Conservation (phyloP, 176 grass and related monocot species). For the Alloteropsis semialata region DNA sequence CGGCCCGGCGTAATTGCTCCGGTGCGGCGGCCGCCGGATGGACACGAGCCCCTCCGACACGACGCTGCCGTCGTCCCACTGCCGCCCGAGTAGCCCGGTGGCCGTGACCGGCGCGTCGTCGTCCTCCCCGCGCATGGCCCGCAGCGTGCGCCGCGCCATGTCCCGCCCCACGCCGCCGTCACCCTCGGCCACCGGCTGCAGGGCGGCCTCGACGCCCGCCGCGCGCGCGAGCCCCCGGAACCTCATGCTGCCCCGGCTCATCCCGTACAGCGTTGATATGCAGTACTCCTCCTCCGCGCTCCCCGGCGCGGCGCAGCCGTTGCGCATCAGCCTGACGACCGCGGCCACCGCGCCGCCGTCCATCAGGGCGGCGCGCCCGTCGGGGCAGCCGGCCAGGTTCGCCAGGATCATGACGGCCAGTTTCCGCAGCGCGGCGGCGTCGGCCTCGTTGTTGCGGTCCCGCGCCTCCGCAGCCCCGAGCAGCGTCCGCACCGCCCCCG, state of each 20-base stretch:
- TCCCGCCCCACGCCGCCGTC: conserved; percentile 42
- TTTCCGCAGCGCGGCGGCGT: conserved; percentile 44
- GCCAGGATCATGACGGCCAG: conserved; percentile 71
- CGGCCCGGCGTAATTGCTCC: conserved; percentile 32
- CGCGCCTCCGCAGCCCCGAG: conserved; percentile 35
- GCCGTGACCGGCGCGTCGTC: conserved; percentile 25
- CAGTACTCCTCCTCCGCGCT: conserved; percentile 69
- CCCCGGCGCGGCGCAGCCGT: conserved; percentile 2
- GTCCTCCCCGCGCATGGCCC: conserved; percentile 65
- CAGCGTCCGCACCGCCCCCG: conserved; percentile 56
- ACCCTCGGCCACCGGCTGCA: conserved; percentile 49
- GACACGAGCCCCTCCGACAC: conserved; percentile 61
- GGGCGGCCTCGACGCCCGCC: conserved; percentile 51
- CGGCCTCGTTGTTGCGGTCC: conserved; percentile 23
- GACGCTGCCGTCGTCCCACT: conserved; percentile 45
- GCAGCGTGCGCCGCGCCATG: conserved; percentile 64
- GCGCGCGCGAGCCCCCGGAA: conserved; percentile 78
- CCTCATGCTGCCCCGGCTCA: conserved; percentile 69
- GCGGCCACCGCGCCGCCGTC: conserved; percentile 67
- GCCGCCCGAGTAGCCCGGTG: not conserved
- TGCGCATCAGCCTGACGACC: conserved; percentile 45
- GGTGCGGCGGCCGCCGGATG: conserved; percentile 44
- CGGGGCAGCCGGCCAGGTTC: conserved; percentile 55
- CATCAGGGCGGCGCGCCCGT: conserved; percentile 70
- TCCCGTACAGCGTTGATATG: conserved; percentile 56